Conservation (phyloP, 139 green algal genomes). For the Chlorella sp. region DNA sequence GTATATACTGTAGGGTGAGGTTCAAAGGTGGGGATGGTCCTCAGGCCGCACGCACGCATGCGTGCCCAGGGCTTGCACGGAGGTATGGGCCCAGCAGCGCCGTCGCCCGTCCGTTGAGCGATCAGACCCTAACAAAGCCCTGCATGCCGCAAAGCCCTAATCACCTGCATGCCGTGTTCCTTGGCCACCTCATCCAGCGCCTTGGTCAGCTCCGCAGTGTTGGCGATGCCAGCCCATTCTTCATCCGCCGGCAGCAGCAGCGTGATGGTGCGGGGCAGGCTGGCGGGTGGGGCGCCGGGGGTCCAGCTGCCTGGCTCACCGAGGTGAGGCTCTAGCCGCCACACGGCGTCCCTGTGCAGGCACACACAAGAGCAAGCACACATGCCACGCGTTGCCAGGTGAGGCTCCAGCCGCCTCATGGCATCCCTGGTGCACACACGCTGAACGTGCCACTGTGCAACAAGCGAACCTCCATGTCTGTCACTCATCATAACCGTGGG, state of each 20-base stretch:
- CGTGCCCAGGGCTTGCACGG: not conserved
- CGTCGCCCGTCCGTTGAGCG: too few species aligned
- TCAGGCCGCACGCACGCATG: not conserved
- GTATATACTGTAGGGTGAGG: conserved; percentile 7
- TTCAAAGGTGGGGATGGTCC: conserved; percentile 16
- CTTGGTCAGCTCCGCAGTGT: conserved; percentile 31
- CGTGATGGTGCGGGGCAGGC: conserved; percentile 38
- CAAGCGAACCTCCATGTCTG: not conserved
- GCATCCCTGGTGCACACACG: not conserved
- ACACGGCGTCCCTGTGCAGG: not conserved
- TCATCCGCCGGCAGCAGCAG: conserved; percentile 24
- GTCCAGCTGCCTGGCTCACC: not conserved
- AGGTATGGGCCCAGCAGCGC: not conserved
- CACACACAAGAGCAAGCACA: not conserved
- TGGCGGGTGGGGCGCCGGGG: conserved; percentile 4
- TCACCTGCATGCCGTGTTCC: conserved; percentile 34
- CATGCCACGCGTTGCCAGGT: not conserved
- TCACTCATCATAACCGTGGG: not conserved
- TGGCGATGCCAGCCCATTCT: conserved; percentile 12
- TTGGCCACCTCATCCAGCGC: conserved; percentile 41
- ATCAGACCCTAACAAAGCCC: not conserved
- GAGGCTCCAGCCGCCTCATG: not conserved
- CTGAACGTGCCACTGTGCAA: not conserved
- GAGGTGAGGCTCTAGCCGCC: not conserved
- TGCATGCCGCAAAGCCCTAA: not conserved